Conservation (phyloP, 176 grass and related monocot genomes). For the Typha latifolia region DNA sequence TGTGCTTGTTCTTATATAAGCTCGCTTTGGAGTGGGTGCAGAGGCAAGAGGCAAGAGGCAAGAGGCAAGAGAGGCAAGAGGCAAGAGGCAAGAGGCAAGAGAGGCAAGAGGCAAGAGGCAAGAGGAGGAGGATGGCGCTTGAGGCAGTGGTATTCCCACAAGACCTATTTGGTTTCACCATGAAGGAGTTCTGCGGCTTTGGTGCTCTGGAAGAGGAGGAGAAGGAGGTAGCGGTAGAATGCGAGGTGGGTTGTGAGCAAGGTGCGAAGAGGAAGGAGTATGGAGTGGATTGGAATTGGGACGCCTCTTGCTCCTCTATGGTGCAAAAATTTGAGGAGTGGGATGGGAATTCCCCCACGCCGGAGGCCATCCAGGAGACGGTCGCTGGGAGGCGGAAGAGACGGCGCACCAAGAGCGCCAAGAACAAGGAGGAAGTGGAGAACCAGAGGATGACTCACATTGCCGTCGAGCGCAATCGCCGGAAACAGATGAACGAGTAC, state of each 20-base stretch:
- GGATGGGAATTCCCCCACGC: slow-evolving; percentile 8
- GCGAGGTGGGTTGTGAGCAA: background rate
- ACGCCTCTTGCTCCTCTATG: slow-evolving; percentile 19
- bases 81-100: no score
- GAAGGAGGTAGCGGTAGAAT: background rate
- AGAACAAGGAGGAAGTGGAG: slow-evolving; percentile 80
- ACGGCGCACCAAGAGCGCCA: slow-evolving; percentile 39
- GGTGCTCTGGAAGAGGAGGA: background rate
- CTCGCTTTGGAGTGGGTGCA: background rate
- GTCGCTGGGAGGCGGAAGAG: slow-evolving; percentile 40
- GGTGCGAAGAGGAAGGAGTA: background rate
- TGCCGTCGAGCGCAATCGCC: slow-evolving; percentile 79
- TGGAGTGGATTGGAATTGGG: background rate
- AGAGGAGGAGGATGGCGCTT: slow-evolving; percentile 50
- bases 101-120: no score
- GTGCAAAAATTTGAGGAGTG: slow-evolving; percentile 13
- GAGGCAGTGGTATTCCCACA: slow-evolving; percentile 62
- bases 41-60: no score
- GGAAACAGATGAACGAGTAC: slow-evolving; percentile 85
- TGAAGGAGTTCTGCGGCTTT: slow-evolving; percentile 15
- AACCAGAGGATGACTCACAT: slow-evolving; percentile 92
- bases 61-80: no score
- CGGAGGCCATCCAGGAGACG: no score
- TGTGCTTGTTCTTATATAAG: slow-evolving; percentile 2
- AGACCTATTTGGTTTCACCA: slow-evolving; percentile 29